A percentile compares a stretch with the other conserved stretches of the same genome.
Evolutionary conservation across 1,284 basidiomycete genomes (phyloP).

Genomic region (Agroathelia rolfsii): DNA sequence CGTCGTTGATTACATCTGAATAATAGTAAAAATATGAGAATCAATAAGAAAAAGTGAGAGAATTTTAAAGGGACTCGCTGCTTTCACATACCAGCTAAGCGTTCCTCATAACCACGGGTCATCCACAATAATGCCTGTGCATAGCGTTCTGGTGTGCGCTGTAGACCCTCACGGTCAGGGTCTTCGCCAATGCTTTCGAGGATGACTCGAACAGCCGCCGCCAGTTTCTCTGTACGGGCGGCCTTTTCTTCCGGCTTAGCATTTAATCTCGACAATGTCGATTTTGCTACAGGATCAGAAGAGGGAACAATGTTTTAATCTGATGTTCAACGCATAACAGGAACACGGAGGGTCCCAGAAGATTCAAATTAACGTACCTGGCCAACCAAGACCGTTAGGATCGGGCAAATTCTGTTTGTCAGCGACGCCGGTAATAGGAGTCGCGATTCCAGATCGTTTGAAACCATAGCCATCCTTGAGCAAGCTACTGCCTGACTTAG

Average conservation of each 20-base stretch:
- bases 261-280: constrained; percentile 76
- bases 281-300: constrained; percentile 65
- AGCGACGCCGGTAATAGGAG: constrained; percentile 33
- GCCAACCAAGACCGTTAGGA: constrained; percentile 88
- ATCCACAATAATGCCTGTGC: constrained; percentile 98
- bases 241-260: constrained; percentile 66
- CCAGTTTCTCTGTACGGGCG: constrained; percentile 69
- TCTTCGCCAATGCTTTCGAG: constrained; percentile 98
- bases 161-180: constrained; percentile 87
- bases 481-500: constrained; percentile 25
- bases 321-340: no score
- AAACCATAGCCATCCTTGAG: constrained; percentile 76
- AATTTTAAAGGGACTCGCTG: constrained; percentile 11
- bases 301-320: constrained; percentile 11
- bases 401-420: constrained; percentile 50
- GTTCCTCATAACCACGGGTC: constrained; percentile 97
- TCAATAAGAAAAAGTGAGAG: constrained; percentile 7
- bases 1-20: constrained; percentile 95
- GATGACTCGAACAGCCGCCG: constrained; percentile 82
- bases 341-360: constrained; percentile 3
- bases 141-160: constrained; percentile 90
- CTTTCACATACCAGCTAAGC: constrained; percentile 58
- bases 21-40: constrained; percentile 6
- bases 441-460: constrained; percentile 60
- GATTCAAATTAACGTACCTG: constrained; percentile 44